Conservation (phyloP, 257 asterid genomes). For the Coffea eugenioides region DNA sequence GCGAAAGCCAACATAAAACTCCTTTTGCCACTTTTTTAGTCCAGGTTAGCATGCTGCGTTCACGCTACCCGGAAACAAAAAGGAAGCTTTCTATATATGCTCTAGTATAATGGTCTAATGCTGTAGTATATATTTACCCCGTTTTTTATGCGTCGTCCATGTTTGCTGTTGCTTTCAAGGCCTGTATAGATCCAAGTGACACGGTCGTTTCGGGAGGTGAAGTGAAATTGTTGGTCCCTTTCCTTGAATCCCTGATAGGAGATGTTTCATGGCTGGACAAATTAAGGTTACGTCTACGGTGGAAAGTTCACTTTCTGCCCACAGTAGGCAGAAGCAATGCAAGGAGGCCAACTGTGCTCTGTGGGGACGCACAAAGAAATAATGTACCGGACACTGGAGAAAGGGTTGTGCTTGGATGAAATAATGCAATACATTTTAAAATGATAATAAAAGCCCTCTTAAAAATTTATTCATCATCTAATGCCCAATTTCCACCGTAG, state of each 20-base stretch:
- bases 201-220: background rate
- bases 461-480: too few species aligned
- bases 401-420: too few species aligned
- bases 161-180: constrained; percentile 18
- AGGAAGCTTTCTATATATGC: background rate
- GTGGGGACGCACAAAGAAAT: too few species aligned
- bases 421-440: too few species aligned
- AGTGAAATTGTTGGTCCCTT: background rate
- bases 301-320: too few species aligned
- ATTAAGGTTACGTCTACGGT: too few species aligned
- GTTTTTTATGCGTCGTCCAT: background rate
- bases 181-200: constrained; percentile 3
- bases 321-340: too few species aligned
- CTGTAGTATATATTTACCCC: background rate
- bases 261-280: background rate
- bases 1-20: constrained; percentile 1
- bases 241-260: background rate
- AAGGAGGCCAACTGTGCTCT: too few species aligned
- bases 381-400: too few species aligned
- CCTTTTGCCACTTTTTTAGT: background rate
- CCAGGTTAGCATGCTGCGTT: background rate
- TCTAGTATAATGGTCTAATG: background rate
- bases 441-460: too few species aligned
- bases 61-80: background rate
- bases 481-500: too few species aligned